Evolutionary conservation across 2,329 filamentous ascomycete genomes (phyloP), one percentile per base, ranked within the genome.

Genomic region (Fusarium illudens): DNA sequence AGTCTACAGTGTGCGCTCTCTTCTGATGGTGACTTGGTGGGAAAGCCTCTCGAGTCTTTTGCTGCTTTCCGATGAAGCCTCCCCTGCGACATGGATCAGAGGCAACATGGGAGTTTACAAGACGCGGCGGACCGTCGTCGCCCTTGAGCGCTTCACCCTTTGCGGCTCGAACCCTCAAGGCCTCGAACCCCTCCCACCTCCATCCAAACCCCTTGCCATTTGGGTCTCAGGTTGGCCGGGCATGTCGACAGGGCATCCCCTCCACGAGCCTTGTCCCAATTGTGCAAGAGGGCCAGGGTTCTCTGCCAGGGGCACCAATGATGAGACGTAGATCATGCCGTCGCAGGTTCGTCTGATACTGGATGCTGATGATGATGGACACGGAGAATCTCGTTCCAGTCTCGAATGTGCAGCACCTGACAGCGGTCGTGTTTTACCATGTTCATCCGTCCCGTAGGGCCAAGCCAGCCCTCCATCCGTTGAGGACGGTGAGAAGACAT

Each of bases 331-430:
- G 46, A 60, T 61, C 56, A 44, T 59, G 58, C 51, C 60, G 68
- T 73, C 68, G 71, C 71, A 73, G 70, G 70, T 71, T 73, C 68
- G 61, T 66, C 66, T 65, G 64, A 68, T 68, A 54, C 56, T 42
- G 39, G 39, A 44, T 44, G 27, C 39, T 56, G 44, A 42, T 69
- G 66, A 62, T 51, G 58, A 69, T 70, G 64, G 67, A 70, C 67
- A 70, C 67, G 67, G 67, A 70, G 53, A 70, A 70, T 70, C 64
- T 70, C 57, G 48, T 70, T 70, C 67, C 67, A 62, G 64, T 68
- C 54, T 70, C 64, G 49, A 65, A 59, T 44, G 53, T 70, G 67
- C 44, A 51, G 44, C 65, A 69, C 54, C 66, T 67, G 56, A 49
- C 62, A 58, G 46, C 51, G 36, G 57, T 60, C 27, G 29, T 37